Percentiles rank a stretch among this genome's conserved stretches.
Evolutionary conservation across 257 asterid species (phyloP).

Genomic region (Scutellaria barbata): DNA sequence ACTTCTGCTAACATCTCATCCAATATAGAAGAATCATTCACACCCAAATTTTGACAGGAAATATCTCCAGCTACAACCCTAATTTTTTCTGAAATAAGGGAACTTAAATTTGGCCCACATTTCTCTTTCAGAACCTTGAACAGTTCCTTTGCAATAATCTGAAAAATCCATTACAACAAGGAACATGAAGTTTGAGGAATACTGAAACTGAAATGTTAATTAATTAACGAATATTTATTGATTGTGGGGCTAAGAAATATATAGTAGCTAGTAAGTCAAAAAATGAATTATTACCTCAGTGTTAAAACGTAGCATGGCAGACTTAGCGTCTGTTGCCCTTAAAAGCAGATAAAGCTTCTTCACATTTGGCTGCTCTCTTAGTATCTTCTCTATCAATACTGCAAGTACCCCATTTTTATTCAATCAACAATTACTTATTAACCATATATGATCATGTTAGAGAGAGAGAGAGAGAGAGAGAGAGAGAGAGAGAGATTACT

Average conservation of each 20-base stretch:
- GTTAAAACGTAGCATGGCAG: constrained; percentile 74
- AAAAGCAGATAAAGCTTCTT: constrained; percentile 82
- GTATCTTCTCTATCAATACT: constrained; percentile 83
- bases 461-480: constrained; percentile 3
- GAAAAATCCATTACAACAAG: not conserved
- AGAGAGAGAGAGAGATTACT: constrained; percentile 46
- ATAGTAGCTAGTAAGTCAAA: too few relatives aligned
- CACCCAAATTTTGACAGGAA: constrained; percentile 60
- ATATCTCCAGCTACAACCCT: constrained; percentile 78
- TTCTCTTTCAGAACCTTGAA: constrained; percentile 72
- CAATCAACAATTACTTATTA: not conserved
- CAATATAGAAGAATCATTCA: constrained; percentile 54
- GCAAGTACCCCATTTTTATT: constrained; percentile 33
- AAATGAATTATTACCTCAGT: constrained; percentile 54
- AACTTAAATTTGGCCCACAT: constrained; percentile 46
- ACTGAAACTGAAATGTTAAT: too few relatives aligned
- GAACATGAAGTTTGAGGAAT: too few relatives aligned
- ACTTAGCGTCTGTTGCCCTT: constrained; percentile 68
- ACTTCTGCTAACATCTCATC: constrained; percentile 67
- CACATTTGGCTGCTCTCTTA: constrained; percentile 86
- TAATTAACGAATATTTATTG: not conserved
- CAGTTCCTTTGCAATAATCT: constrained; percentile 72
- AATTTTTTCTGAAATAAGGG: constrained; percentile 51
- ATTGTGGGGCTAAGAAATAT: not conserved
- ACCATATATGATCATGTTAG: not conserved